Evolutionary conservation across 1,139 yeast species (phyloP), one percentile per base, ranked within the genome.

Genomic region (Kurtzmaniella quercitrusa): DNA sequence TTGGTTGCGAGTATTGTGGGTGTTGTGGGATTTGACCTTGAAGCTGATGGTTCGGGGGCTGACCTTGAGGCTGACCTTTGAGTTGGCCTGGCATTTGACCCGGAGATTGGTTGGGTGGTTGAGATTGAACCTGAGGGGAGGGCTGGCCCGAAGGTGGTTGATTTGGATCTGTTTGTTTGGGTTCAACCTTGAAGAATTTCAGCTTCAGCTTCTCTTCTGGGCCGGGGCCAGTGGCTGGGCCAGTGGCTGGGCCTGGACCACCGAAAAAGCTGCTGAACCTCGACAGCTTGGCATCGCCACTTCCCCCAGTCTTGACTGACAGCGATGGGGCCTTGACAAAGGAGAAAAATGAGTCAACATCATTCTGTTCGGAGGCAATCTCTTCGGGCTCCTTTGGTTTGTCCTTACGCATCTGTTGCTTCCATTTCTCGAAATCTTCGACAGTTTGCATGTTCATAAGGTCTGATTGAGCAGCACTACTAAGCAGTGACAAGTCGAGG

Each of bases 371-470:
- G 34, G 45, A 50, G 44, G 54, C 60, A 2, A 59, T 58, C 6
- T n/a, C 29, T 44, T 71, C 79, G 15, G 82, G 83, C 52, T 73
- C 73, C 47, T 68, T 73, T 40, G 74, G 72, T 43, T 81, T 85
- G 56, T 80, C 77, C 42, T 67, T 67, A 51, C 75, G 76, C 82
- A 81, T 78, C 55, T 73, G 73, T 41, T 75, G 68, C 60, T 81
- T 83, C 88, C 90, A 82, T 51, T 73, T 70, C 57, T 83, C 90
- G 56, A 85, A 85, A 54, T 84, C 93, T 44, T 80, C 81, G 17
- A 81, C 83, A 2, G 86, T 75, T 48, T 76, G 80, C 67, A 75
- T 73, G 44, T 66, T 66, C 39, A 61, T 74, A 14, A 31, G 18
- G 18, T 31, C 36, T 4, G 36, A 31, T 4, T 31, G 36, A 16